These are phyloP conservation scores for Candida tunisiensis DNA, from an alignment of 1,139 yeast genomes.

Conservation along the genomic window DNA sequence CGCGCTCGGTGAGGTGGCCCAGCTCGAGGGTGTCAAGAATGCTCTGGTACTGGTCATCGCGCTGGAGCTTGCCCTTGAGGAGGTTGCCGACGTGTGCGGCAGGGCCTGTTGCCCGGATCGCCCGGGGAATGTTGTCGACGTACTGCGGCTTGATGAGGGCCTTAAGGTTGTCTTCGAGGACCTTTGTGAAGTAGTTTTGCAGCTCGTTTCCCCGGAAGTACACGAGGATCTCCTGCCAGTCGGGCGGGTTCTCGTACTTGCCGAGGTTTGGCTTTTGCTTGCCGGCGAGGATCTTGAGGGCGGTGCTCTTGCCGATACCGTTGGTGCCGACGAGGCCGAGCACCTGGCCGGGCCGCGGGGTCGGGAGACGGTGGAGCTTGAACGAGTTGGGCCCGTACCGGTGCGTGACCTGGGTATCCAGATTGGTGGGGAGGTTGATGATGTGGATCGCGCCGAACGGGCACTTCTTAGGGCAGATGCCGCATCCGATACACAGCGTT, in stretches of 20 bases:
- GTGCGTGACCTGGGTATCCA: slow-evolving; percentile 85
- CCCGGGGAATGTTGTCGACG: slow-evolving; percentile 93
- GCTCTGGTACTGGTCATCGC: slow-evolving; percentile 42
- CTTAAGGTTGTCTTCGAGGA: slow-evolving; percentile 82
- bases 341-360: slow-evolving; percentile 98
- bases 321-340: slow-evolving; percentile 95
- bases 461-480: slow-evolving; percentile 97
- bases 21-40: slow-evolving; percentile 60
- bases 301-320: slow-evolving; percentile 99
- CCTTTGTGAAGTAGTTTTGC: slow-evolving; percentile 88
- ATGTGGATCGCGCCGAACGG: slow-evolving; percentile 95
- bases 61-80: slow-evolving; percentile 40
- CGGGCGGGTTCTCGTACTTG: slow-evolving; percentile 86
- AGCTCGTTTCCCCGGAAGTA: slow-evolving; percentile 94
- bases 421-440: slow-evolving; percentile 88
- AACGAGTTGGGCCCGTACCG: slow-evolving; percentile 96
- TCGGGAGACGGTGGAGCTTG: slow-evolving; percentile 91
- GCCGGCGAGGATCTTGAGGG: slow-evolving; percentile 93
- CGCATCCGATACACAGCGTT: slow-evolving; percentile 93
- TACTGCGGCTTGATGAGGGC: slow-evolving; percentile 97
- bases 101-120: slow-evolving; percentile 85
- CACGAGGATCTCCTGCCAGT: slow-evolving; percentile 85
- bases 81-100: slow-evolving; percentile 76
- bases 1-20: slow-evolving; percentile 60
- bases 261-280: slow-evolving; percentile 96